A percentile compares a stretch with the other conserved stretches of the same genome.
Conservation (phyloP, 2,329 filamentous ascomycete genomes). For the Penicillium hesseltinei region DNA sequence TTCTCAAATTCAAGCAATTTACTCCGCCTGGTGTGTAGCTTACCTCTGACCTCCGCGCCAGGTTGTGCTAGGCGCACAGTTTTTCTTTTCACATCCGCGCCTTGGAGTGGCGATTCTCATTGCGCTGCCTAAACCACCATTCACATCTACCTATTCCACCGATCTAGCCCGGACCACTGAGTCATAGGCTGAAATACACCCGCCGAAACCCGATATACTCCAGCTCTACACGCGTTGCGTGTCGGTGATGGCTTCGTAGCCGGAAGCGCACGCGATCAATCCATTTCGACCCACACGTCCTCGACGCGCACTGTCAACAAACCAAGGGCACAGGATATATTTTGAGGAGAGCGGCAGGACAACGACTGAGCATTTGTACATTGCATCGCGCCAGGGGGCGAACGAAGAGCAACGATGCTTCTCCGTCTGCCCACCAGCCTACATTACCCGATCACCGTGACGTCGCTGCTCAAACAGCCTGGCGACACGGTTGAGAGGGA, state of each 20-base stretch:
- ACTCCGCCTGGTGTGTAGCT: conserved; percentile 6
- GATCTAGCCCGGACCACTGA: background rate
- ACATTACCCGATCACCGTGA: conserved; percentile 91
- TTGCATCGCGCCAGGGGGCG: conserved; percentile 17
- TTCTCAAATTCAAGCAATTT: background rate
- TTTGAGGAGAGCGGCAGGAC: background rate
- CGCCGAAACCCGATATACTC: background rate
- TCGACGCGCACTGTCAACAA: conserved; percentile 7
- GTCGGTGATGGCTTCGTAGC: conserved; percentile 23
- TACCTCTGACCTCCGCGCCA: conserved; percentile 11
- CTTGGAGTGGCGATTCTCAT: conserved; percentile 21
- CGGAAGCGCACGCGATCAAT: conserved; percentile 23
- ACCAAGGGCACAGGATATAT: background rate
- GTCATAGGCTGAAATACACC: background rate
- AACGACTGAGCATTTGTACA: background rate
- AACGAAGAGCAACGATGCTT: conserved; percentile 40
- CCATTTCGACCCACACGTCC: conserved; percentile 6
- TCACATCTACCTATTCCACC: background rate
- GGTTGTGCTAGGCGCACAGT: conserved; percentile 14
- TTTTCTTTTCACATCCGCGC: conserved; percentile 11
- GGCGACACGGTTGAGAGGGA: conserved; percentile 74
- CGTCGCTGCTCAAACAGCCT: conserved; percentile 72
- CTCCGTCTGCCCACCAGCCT: conserved; percentile 56
- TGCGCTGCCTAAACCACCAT: conserved; percentile 5
- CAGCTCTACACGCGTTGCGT: conserved; percentile 21